Base-by-base conservation (phyloP, 257 asterid species). In the Thymus quinquecostatus region DNA sequence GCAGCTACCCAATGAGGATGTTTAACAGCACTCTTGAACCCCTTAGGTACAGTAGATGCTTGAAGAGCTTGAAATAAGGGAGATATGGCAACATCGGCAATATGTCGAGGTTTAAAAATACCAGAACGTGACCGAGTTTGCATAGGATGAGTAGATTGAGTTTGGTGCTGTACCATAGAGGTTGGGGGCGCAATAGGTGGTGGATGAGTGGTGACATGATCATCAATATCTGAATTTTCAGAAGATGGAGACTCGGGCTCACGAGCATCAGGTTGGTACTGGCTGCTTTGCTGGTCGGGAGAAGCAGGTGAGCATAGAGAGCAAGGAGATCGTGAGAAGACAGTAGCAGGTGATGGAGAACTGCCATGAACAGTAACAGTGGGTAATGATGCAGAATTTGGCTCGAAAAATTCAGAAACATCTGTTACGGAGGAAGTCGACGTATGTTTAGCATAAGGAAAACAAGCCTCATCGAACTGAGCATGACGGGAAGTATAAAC, bases 51-150 rank as follows among this genome's bases (percentile, higher is more conserved):
- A 6, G 11, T 43, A 8, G 64, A 58, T 2, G 21, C 64, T 30
- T 58, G 64, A 58, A 58, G 64, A 32, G 64, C 64, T 2, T 58
- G 64, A 58, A 30, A 30, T 5, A 58, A 33, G 0, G 43, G 64
- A 32, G 43, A 10, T 3, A 8, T 58, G 0, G 10, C 64, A 9
- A 58, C 11, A 29, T 58, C 4, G 10, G 64, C 41, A 9, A 58
- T 58, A 10, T 58, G 27, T 0, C 41, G 43, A 27, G 64, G 43
- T n/a, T 58, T 58, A 2, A 58, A 58, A 11, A 33, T 30, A 6
- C 64, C 64, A 10, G 64, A 58, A 2, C n/a, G 41, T 0, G 64
- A 30, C 2, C 44, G 45, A 1, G 64, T 58, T 32, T 58, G 64
- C 64, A 58, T 58, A 1, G 14, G 43, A 32, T 58, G 64, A 32